Evolutionary conservation across 139 green algal genomes (phyloP), one percentile per base, ranked within the genome.

Genomic region (Spirogloea muscicola): DNA sequence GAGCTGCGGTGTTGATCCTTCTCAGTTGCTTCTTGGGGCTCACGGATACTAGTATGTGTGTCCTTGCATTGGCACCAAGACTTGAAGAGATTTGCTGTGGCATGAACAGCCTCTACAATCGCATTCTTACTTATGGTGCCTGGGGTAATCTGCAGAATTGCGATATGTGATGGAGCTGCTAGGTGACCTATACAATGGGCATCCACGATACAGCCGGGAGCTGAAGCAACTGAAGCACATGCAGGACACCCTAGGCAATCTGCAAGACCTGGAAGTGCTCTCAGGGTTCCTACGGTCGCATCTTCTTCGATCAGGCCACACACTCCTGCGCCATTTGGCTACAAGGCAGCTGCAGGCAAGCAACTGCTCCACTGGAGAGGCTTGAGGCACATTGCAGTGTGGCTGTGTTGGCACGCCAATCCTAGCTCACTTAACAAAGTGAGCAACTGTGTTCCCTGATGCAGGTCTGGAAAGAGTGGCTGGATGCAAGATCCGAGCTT

Each of bases 211-310:
- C n/a, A n/a, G n/a, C n/a, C n/a, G n/a, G n/a, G n/a, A n/a, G 37
- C 65, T 74, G 51, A 9, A 39, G 37, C 51, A 39, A 25, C 27
- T 74, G 18, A 58, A 60, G 34, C 39, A 66, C 27, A 43, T 74
- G 44, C 65, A 74, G 44, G 25, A 25, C 42, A 46, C 27, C 29
- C 44, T 74, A n/a, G 65, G 65, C 34, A 46, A 74, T 27, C 52
- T 67, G 65, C 65, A 74, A 29, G 65, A 74, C 44, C n/a, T 74
- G 16, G 25, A 74, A 25, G 65, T 74, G 37, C 65, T 74, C 34
- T 21, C 65, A 2, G 37, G 40, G 27, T n/a, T 41, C 3, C 18
- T 74, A 3, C 42, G 37, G 16, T 46, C 34, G 65, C 42, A 68
- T 7, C 40, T 66, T 1, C 18, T n/a, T n/a, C n/a, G n/a, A n/a